A percentile compares a stretch with the other conserved stretches of the same genome.
These are phyloP conservation scores for Phragmites australis DNA, from an alignment of 176 grass and related monocot species.

Conservation along the genomic window DNA sequence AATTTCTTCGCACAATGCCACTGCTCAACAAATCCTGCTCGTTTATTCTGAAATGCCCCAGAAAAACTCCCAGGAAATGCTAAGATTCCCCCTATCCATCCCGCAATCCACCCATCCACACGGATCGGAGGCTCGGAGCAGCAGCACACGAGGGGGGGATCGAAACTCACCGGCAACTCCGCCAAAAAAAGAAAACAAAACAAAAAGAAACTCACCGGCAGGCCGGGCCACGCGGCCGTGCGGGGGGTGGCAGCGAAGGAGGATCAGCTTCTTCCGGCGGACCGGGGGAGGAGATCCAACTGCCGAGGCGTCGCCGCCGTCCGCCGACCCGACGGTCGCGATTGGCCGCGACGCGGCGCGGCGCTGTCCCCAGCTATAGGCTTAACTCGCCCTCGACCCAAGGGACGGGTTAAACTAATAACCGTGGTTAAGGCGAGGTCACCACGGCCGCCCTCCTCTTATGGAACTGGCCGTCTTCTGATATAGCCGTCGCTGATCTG, in stretches of 20 bases:
- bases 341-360: not conserved
- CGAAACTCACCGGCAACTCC: no score
- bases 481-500: not conserved
- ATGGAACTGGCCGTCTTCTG: not conserved
- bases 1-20: not conserved
- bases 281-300: not conserved
- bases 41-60: not conserved
- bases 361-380: not conserved
- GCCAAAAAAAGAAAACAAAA: no score
- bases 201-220: slow-evolving; percentile 20
- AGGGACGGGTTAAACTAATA: slow-evolving; percentile 46
- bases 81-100: not conserved
- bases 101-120: not conserved
- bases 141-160: not conserved
- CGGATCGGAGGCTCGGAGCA: not conserved
- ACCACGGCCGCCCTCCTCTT: not conserved
- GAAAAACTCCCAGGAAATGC: not conserved
- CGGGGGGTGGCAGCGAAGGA: not conserved
- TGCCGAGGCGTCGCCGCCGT: not conserved
- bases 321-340: not conserved
- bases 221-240: not conserved
- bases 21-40: not conserved
- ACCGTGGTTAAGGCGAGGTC: slow-evolving; percentile 35
- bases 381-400: slow-evolving; percentile 21
- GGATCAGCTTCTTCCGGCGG: not conserved